These are phyloP conservation scores for Eleusine coracana DNA, from an alignment of 176 grass and related monocot genomes.

Conservation along the genomic window DNA sequence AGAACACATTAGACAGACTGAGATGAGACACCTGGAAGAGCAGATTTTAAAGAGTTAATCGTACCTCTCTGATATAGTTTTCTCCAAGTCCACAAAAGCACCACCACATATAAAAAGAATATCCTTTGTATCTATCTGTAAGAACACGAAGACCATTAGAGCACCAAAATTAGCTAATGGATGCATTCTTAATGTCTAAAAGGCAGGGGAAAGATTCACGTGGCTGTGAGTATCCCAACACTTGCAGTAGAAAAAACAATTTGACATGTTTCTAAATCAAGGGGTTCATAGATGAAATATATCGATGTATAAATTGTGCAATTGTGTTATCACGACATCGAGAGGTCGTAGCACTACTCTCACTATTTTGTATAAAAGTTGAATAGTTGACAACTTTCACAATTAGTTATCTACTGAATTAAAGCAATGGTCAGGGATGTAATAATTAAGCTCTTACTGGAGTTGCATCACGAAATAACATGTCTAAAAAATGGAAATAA, in stretches of 20 bases:
- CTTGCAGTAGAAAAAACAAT: slow-evolving; percentile 26
- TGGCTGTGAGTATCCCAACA: neutral
- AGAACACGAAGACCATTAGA: slow-evolving; percentile 29
- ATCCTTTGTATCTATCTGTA: slow-evolving; percentile 98
- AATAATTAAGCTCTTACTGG: neutral
- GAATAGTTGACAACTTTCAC: neutral
- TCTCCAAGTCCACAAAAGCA: slow-evolving; percentile 92
- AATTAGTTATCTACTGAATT: neutral
- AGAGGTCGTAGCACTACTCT: neutral
- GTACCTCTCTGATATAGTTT: slow-evolving; percentile 96
- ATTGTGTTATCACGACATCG: neutral
- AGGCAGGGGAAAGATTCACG: slow-evolving; percentile 30
- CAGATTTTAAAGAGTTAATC: slow-evolving; percentile 1
- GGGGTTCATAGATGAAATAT: neutral
- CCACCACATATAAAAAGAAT: slow-evolving; percentile 98
- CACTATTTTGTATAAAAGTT: neutral
- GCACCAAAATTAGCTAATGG: slow-evolving; percentile 11
- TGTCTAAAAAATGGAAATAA: neutral
- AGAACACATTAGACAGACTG: slow-evolving; percentile 32
- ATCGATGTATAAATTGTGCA: neutral
- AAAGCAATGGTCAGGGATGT: neutral
- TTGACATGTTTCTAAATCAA: slow-evolving; percentile 2
- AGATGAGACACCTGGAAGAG: slow-evolving; percentile 28
- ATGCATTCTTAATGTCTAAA: slow-evolving; percentile 29
- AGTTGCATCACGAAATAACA: neutral